These are phyloP conservation scores for Acer yangbiense DNA, from an alignment of 345 rosid genomes.

Conservation along the genomic window DNA sequence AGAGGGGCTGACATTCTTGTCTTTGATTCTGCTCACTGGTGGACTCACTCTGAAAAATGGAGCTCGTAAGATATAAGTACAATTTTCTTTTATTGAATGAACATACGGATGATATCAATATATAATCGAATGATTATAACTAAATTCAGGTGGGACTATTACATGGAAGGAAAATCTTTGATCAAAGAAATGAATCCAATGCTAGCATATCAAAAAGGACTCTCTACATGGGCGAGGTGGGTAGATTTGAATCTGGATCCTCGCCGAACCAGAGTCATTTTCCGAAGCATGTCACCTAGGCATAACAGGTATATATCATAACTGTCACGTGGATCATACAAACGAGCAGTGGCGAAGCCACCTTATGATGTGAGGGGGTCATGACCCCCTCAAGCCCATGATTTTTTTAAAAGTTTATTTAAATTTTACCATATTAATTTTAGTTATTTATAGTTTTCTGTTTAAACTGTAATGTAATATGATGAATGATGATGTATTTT, in stretches of 20 bases:
- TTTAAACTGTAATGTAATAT: no score
- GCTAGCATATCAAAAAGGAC: constrained; percentile 70
- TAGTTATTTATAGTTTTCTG: no score
- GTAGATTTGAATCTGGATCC: constrained; percentile 63
- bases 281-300: constrained; percentile 71
- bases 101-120: no score
- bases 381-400: no score
- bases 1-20: constrained; percentile 81
- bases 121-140: background rate
- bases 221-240: constrained; percentile 80
- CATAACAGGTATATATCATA: constrained; percentile 54
- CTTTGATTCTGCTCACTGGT: constrained; percentile 98
- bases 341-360: no score
- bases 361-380: no score
- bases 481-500: no score
- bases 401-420: no score
- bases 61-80: constrained; percentile 53
- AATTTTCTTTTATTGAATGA: no score
- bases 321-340: no score
- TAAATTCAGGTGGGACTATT: constrained; percentile 68
- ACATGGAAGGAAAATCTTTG: constrained; percentile 55
- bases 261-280: constrained; percentile 53
- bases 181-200: constrained; percentile 59
- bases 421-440: no score
- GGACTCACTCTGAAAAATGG: constrained; percentile 85